Percentiles rank a stretch among this genome's conserved stretches.
Evolutionary conservation across 2,329 filamentous ascomycete genomes (phyloP).

Genomic region (Nakataea oryzae): DNA sequence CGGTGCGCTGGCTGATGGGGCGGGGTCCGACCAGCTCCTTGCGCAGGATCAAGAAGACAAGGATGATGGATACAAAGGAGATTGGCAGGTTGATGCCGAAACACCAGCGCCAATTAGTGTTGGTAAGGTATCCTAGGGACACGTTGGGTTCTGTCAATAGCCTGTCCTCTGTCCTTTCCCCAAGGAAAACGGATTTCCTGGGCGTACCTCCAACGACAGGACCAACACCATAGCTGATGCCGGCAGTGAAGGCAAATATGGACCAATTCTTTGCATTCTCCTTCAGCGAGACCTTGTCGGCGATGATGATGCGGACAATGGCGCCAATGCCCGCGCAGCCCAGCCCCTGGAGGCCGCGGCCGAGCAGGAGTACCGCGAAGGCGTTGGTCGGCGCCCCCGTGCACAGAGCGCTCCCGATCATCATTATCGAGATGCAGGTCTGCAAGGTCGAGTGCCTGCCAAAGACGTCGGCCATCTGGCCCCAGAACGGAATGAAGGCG

Average conservation of each 20-base stretch:
- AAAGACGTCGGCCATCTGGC: conserved; percentile 54
- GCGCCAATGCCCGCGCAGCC: conserved; percentile 52
- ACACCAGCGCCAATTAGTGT: conserved; percentile 53
- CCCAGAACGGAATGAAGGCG: conserved; percentile 56
- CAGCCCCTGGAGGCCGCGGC: conserved; percentile 51
- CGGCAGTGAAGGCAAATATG: conserved; percentile 48
- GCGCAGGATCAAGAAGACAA: conserved; percentile 46
- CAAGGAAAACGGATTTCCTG: neutral
- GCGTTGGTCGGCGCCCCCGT: conserved; percentile 41
- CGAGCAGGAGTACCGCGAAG: conserved; percentile 50
- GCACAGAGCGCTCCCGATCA: conserved; percentile 51
- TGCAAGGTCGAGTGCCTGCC: conserved; percentile 52
- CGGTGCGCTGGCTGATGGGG: neutral
- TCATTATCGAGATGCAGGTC: conserved; percentile 41
- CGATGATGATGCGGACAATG: conserved; percentile 47
- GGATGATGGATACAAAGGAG: conserved; percentile 35
- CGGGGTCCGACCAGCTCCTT: conserved; percentile 44
- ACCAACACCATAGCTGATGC: conserved; percentile 47
- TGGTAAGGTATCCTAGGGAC: conserved; percentile 45
- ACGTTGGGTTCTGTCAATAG: neutral
- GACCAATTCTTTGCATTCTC: conserved; percentile 54
- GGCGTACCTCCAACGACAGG: conserved; percentile 46
- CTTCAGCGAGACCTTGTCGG: conserved; percentile 49
- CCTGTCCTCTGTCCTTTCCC: neutral
- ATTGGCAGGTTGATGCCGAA: conserved; percentile 55